A percentile compares a stretch with the other conserved stretches of the same genome.
These are phyloP conservation scores for Mimosa bimucronata DNA, from an alignment of 306 rosid species.

Conservation along the genomic window DNA sequence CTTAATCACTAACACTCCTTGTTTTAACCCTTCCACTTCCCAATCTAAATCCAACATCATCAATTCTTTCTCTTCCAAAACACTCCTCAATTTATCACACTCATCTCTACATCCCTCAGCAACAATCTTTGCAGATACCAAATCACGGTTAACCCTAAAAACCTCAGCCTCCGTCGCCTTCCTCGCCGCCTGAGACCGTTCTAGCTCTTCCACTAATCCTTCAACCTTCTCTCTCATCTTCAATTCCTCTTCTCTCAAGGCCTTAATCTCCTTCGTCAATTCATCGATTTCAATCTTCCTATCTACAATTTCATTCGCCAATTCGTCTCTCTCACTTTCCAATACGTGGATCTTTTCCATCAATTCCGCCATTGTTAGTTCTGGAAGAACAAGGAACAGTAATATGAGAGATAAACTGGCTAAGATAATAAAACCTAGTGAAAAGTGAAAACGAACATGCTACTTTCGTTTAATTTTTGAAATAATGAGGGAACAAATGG, in stretches of 20 bases:
- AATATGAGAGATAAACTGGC: background rate
- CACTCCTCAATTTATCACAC: conserved; percentile 37
- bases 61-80: conserved; percentile 47
- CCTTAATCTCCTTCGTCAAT: conserved; percentile 49
- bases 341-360: conserved; percentile 43
- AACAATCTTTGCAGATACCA: conserved; percentile 39
- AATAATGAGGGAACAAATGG: background rate
- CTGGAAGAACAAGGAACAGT: background rate
- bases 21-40: conserved; percentile 53
- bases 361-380: conserved; percentile 49
- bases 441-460: background rate
- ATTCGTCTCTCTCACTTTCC: conserved; percentile 54
- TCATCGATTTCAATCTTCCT: conserved; percentile 42
- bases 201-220: conserved; percentile 46
- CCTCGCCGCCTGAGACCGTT: conserved; percentile 40
- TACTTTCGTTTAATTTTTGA: background rate
- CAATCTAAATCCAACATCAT: conserved; percentile 53
- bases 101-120: conserved; percentile 46
- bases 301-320: conserved; percentile 45
- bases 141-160: conserved; percentile 52
- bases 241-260: conserved; percentile 30
- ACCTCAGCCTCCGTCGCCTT: conserved; percentile 47
- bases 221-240: conserved; percentile 41
- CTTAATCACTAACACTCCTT: conserved; percentile 49
- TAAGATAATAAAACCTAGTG: background rate